Evolutionary conservation across 2,329 filamentous ascomycete genomes (phyloP).

Genomic region (Hypoxylon sp.): DNA sequence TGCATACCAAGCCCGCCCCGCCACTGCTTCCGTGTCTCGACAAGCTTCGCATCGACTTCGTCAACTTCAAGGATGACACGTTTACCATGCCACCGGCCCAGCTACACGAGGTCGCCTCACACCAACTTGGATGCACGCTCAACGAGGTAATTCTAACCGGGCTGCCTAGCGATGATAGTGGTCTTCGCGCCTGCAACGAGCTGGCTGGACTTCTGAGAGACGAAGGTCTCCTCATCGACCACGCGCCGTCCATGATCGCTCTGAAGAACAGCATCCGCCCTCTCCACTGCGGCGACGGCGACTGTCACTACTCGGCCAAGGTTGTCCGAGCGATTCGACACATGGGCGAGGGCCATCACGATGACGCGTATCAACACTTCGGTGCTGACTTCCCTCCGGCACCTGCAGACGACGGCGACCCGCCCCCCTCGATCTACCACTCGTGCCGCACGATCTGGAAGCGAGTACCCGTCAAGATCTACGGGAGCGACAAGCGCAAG

Average conservation of each 20-base stretch:
- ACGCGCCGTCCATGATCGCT: conserved; percentile 58
- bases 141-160: conserved; percentile 66
- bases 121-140: conserved; percentile 65
- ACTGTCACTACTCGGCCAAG: conserved; percentile 54
- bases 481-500: conserved; percentile 56
- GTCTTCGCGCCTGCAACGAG: conserved; percentile 60
- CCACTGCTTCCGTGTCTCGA: conserved; percentile 61
- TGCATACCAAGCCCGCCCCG: conserved; percentile 47
- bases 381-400: conserved; percentile 55
- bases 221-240: conserved; percentile 64
- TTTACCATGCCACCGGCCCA: conserved; percentile 60
- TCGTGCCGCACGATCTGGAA: conserved; percentile 64
- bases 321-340: conserved; percentile 58
- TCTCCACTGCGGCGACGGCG: conserved; percentile 52
- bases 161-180: conserved; percentile 62
- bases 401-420: conserved; percentile 56
- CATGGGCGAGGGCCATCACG: conserved; percentile 46
- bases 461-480: conserved; percentile 56
- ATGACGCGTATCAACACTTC: conserved; percentile 43
- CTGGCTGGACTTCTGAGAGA: conserved; percentile 65
- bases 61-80: conserved; percentile 64
- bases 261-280: conserved; percentile 55
- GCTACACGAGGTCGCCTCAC: conserved; percentile 64
- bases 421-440: conserved; percentile 55
- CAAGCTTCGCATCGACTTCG: conserved; percentile 64